Base-by-base conservation (phyloP, 2,329 filamentous ascomycete species). In the Trichocomaceae sp. region DNA sequence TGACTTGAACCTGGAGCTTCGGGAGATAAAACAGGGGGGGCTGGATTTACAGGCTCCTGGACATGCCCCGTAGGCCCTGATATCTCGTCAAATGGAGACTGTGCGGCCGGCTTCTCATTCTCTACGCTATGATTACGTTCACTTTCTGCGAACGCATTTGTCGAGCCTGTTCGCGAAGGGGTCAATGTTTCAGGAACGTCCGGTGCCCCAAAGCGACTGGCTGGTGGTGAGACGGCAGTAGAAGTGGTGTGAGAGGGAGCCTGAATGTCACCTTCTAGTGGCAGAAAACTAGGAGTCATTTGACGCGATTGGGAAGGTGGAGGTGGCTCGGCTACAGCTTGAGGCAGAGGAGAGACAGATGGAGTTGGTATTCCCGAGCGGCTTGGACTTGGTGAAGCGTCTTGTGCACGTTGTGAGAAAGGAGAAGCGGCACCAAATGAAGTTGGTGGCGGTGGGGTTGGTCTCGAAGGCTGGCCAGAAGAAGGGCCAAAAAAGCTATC, bases 401-500 rank as follows among this genome's bases (percentile, higher is more conserved):
- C 72, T 74, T 22, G 69, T 66, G 58, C 67, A 68, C 55, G 75
- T 69, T 57, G 76, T 45, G 58, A 57, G 9, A 60, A 53, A 33
- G 63, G 62, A 5, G 74, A 74, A 29, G 79, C 76, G 3, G 74
- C 79, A 64, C 83, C 79, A 74, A 89, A 88, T 5, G 82, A 82
- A 12, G 82, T 83, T 29, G 71, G 71, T 9, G 81, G 78, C 15
- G 79, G 78, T 20, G 76, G 75, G 46, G 69, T 69, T n/a, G 64
- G 64, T 42, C 66, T 66, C 6, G 69, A 70, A 42, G 73, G 77
- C 52, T 76, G 74, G 15, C 74, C 73, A 63, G 84, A 84, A 1
- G 85, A 78, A 47, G 85, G 84, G 1, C 90, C 90, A 70, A 95
- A 96, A 45, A 96, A 84, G 64, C 87, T 90, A 66, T 95, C 89